A percentile compares a stretch with the other conserved stretches of the same genome.
phyloP scores from a whole-genome alignment of 768 basidiomycete genomes.

The Gautieria morchelliformis region DNA sequence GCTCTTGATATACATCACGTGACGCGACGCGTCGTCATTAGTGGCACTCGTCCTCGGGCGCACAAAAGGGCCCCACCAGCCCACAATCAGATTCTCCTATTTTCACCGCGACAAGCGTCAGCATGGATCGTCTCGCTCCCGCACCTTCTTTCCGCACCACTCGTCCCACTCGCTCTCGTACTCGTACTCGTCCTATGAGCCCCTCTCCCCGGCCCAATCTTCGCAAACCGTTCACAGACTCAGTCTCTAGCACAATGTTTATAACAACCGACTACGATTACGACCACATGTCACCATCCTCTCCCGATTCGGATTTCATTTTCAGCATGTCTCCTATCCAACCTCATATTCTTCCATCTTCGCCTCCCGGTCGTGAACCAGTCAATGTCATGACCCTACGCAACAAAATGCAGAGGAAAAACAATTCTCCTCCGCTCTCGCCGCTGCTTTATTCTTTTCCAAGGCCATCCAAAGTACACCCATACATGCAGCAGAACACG shows the following conservation, averaged over 20 bases:
- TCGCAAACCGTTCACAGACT: background rate
- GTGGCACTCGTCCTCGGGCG: background rate
- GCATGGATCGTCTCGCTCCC: background rate
- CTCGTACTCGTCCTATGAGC: background rate
- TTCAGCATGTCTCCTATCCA: constrained; percentile 2
- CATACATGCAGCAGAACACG: background rate
- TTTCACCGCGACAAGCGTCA: background rate
- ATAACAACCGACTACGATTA: constrained; percentile 2
- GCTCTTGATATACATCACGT: background rate
- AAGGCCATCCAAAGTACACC: background rate
- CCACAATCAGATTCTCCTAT: background rate
- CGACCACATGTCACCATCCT: background rate
- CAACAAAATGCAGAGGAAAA: background rate
- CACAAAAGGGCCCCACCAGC: background rate
- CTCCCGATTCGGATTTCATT: background rate
- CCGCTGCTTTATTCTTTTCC: constrained; percentile 3
- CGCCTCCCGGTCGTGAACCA: background rate
- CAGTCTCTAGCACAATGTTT: background rate
- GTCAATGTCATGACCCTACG: constrained; percentile 1
- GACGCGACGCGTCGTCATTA: background rate
- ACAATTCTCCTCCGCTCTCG: background rate
- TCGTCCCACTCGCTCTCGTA: background rate
- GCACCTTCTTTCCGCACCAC: background rate
- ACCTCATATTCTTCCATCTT: background rate
- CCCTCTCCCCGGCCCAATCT: background rate